Evolutionary conservation across 257 asterid genomes (phyloP).

Genomic region (Voacanga thouarsii): DNA sequence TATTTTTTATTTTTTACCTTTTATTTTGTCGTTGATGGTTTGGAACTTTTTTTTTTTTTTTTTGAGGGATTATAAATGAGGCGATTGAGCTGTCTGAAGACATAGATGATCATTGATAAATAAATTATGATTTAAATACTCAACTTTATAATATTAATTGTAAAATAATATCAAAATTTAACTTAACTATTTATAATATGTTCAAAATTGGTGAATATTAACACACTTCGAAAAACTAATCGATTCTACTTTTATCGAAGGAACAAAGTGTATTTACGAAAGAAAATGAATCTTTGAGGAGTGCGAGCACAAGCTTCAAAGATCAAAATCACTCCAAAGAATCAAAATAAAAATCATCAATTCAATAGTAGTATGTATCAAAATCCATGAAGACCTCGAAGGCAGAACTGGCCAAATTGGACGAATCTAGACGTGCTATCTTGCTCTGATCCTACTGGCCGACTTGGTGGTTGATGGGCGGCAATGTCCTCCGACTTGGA

Average conservation of each 20-base stretch:
- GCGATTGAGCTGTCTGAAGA: too few relatives aligned
- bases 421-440: slow-evolving; percentile 8
- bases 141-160: too few relatives aligned
- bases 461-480: slow-evolving; percentile 6
- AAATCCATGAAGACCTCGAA: slow-evolving; percentile 10
- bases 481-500: slow-evolving; percentile 13
- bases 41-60: too few relatives aligned
- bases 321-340: slow-evolving; percentile 16
- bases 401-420: slow-evolving; percentile 6
- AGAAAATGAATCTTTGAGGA: background rate
- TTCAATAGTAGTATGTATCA: slow-evolving; percentile 9
- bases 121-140: too few relatives aligned
- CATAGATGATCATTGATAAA: too few relatives aligned
- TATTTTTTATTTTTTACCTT: too few relatives aligned
- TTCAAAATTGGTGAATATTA: too few relatives aligned
- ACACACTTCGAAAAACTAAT: background rate
- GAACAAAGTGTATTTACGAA: background rate
- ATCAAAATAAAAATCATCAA: slow-evolving; percentile 8
- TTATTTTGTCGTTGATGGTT: too few relatives aligned
- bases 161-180: too few relatives aligned
- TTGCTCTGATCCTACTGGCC: slow-evolving; percentile 9
- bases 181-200: too few relatives aligned
- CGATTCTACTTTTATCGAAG: background rate
- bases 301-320: too few relatives aligned
- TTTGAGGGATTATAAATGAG: too few relatives aligned